These are phyloP conservation scores for Incumbomyces lentus DNA, from an alignment of 2,329 filamentous ascomycete species.

Conservation along the genomic window DNA sequence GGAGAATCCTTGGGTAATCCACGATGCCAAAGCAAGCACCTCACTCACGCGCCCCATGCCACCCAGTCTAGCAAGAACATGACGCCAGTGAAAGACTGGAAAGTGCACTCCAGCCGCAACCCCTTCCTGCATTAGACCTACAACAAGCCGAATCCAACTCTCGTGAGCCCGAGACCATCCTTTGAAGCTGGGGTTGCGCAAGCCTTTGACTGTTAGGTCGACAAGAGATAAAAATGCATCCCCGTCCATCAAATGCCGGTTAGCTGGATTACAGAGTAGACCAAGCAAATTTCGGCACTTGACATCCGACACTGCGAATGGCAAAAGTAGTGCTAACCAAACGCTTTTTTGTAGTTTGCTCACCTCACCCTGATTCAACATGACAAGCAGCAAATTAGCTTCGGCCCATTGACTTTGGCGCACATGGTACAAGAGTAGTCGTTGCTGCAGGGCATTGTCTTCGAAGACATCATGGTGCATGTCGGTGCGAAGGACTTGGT, in stretches of 20 bases:
- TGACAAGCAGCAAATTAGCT: slow-evolving; percentile 46
- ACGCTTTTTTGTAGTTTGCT: background rate
- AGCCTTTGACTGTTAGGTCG: too few relatives aligned
- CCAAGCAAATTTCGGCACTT: too few relatives aligned
- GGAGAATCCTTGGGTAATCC: slow-evolving; percentile 7
- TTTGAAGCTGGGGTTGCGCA: too few relatives aligned
- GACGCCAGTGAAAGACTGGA: slow-evolving; percentile 41
- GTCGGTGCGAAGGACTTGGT: slow-evolving; percentile 47
- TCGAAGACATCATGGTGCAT: slow-evolving; percentile 56
- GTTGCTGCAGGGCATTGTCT: slow-evolving; percentile 44
- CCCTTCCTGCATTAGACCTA: slow-evolving; percentile 39
- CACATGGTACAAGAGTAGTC: slow-evolving; percentile 44
- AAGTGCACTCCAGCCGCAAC: slow-evolving; percentile 36
- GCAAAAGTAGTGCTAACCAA: slow-evolving; percentile 9
- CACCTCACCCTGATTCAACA: slow-evolving; percentile 32
- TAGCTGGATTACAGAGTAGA: too few relatives aligned
- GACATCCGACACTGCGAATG: too few relatives aligned
- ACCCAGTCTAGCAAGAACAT: slow-evolving; percentile 50
- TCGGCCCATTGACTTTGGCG: slow-evolving; percentile 40
- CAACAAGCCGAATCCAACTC: slow-evolving; percentile 17
- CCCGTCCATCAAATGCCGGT: too few relatives aligned
- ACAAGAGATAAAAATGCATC: too few relatives aligned
- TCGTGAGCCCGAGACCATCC: too few relatives aligned
- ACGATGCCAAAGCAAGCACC: slow-evolving; percentile 11
- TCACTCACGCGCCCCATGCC: slow-evolving; percentile 10